phyloP scores from a whole-genome alignment of 768 basidiomycete genomes.

The Trichaptum fuscoviolaceum region DNA sequence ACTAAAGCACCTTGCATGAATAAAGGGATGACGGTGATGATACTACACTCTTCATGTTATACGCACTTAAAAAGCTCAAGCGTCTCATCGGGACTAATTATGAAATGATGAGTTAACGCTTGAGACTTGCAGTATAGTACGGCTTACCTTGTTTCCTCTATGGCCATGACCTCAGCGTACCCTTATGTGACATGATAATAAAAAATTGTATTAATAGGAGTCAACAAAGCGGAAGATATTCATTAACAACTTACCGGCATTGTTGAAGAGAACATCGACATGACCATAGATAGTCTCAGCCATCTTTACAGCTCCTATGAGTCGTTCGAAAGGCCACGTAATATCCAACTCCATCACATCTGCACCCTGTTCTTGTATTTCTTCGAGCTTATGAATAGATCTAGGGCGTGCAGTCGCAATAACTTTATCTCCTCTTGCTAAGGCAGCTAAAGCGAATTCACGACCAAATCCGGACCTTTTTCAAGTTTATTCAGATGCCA shows the following conservation, averaged over 20 bases:
- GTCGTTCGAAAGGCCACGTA: conserved; percentile 25
- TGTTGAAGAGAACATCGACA: conserved; percentile 43
- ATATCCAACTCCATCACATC: conserved; percentile 32
- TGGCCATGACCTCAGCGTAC: conserved; percentile 21
- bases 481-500: conserved; percentile 19
- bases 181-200: conserved; percentile 14
- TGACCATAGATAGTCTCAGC: conserved; percentile 34
- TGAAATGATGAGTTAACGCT: not conserved
- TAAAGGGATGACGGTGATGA: not conserved
- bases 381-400: conserved; percentile 19
- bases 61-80: conserved; percentile 24
- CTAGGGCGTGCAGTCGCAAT: conserved; percentile 28
- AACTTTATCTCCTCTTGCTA: conserved; percentile 27
- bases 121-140: not conserved
- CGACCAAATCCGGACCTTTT: conserved; percentile 32
- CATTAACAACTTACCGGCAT: conserved; percentile 41
- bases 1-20: conserved; percentile 7
- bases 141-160: conserved; percentile 24
- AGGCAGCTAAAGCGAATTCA: conserved; percentile 24
- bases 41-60: not conserved
- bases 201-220: conserved; percentile 14
- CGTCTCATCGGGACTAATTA: conserved; percentile 23
- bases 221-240: conserved; percentile 34
- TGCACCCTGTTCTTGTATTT: conserved; percentile 29
- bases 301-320: conserved; percentile 30